Evolutionary conservation across 495 filamentous ascomycete genomes (phyloP), one percentile per base, ranked within the genome.

Genomic region (Penicillium flavigenum): DNA sequence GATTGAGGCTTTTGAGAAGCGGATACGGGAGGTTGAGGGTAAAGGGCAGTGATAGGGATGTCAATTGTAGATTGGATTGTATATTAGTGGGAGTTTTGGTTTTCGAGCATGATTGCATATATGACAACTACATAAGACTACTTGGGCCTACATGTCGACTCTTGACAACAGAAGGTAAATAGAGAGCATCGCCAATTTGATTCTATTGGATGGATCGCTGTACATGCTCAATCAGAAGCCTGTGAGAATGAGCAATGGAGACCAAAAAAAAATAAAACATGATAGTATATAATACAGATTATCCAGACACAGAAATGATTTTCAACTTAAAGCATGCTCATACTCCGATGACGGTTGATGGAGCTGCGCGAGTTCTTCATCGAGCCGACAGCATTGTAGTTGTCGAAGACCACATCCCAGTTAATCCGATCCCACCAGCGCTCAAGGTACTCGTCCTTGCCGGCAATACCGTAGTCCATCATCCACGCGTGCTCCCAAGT

Each of bases 401-500:
- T 75, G 34, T 77, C 75, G 52, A 66, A 69, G 50, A 96, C 94
- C 51, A 81, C 75, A 5, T 84, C 70, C 94, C 94, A 98, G 74
- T 98, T 83, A 52, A 98, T 86, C 29, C 70, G 72, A 32, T 90
- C 72, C 94, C 94, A 98, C 92, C 93, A 96, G 44, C 68, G 73
- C 76, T 88, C 80, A 49, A 92, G 77, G 73, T 83, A 98, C 54
- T 76, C 70, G 47, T 79, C 79, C 86, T 96, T 98, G 12, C 90
- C 90, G 38, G 72, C 76, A 45, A 96, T 77, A 26, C 91, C 91
- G 65, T 86, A 96, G 68, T 98, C 91, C 57, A 79, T 80, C 71
- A 98, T 73, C 86, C 89, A 98, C 2, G 86, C 88, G 72, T 98
- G 94, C 78, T 97, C 87, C 94, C 94, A 98, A 26, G 91, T 96